These are phyloP conservation scores for Lentinus polychrous DNA, from an alignment of 1,284 basidiomycete species.

Conservation along the genomic window DNA sequence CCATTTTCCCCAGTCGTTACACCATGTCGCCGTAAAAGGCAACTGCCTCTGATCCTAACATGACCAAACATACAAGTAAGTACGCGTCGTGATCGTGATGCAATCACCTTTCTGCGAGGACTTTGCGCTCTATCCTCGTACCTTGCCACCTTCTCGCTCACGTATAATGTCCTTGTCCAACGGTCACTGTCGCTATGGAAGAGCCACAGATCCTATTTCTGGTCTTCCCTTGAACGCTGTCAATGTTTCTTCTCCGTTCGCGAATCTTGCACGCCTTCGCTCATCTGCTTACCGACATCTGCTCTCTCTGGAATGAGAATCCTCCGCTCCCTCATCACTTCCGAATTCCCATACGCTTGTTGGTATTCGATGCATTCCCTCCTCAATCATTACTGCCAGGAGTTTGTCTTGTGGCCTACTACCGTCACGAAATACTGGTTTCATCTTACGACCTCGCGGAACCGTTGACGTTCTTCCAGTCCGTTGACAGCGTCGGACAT, in stretches of 20 bases:
- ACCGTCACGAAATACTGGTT: constrained; percentile 54
- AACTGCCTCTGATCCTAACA: too few relatives aligned
- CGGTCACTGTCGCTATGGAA: constrained; percentile 81
- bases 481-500: constrained; percentile 35
- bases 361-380: constrained; percentile 71
- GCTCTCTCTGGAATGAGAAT: constrained; percentile 64
- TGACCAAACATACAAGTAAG: constrained; percentile 22
- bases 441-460: constrained; percentile 52
- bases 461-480: constrained; percentile 59
- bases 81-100: too few relatives aligned
- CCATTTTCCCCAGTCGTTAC: too few relatives aligned
- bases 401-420: constrained; percentile 77
- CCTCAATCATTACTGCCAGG: constrained; percentile 38
- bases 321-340: constrained; percentile 22
- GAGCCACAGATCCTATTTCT: constrained; percentile 51
- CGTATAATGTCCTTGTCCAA: constrained; percentile 77
- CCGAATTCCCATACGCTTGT: constrained; percentile 42
- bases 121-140: too few relatives aligned
- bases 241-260: constrained; percentile 24
- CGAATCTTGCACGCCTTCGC: constrained; percentile 31
- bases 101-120: too few relatives aligned
- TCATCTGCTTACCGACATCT: constrained; percentile 69
- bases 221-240: constrained; percentile 67
- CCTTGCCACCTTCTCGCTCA: constrained; percentile 77
- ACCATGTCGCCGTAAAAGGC: too few relatives aligned